Evolutionary conservation across 1,284 basidiomycete genomes (phyloP).

Genomic region (Ceratobasidium sp.): DNA sequence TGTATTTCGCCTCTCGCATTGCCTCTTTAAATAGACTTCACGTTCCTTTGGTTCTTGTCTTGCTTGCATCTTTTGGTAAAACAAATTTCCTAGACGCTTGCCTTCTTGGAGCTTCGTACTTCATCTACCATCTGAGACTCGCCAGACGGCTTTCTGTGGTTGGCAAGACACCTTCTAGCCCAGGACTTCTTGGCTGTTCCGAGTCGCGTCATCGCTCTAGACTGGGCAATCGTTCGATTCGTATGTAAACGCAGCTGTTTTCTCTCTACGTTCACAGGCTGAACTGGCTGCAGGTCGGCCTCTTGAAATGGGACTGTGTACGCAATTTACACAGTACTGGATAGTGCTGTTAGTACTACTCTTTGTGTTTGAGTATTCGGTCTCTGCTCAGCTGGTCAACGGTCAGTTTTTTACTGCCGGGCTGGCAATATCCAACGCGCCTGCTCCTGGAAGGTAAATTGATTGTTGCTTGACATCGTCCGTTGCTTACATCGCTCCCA

Average conservation of each 20-base stretch:
- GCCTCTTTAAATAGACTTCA: slow-evolving; percentile 15
- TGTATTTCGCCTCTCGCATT: slow-evolving; percentile 8
- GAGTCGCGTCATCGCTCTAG: slow-evolving; percentile 1
- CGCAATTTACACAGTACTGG: background rate
- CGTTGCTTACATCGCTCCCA: slow-evolving; percentile 43
- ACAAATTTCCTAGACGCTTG: background rate
- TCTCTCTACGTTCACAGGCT: background rate
- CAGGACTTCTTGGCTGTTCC: background rate
- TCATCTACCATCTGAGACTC: background rate
- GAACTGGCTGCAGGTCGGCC: slow-evolving; percentile 27
- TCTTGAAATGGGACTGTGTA: slow-evolving; percentile 6
- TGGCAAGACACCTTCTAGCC: slow-evolving; percentile 10
- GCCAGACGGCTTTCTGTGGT: too few relatives aligned
- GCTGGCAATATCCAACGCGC: slow-evolving; percentile 60
- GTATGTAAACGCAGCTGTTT: background rate
- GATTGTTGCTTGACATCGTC: background rate
- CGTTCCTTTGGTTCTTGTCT: slow-evolving; percentile 26
- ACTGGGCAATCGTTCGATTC: slow-evolving; percentile 5
- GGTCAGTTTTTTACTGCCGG: slow-evolving; percentile 59
- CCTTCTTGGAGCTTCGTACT: background rate
- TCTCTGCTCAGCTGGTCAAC: slow-evolving; percentile 48
- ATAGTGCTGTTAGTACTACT: background rate
- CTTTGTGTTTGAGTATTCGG: background rate
- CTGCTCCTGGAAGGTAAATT: slow-evolving; percentile 55
- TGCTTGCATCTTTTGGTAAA: background rate